Percentiles rank a stretch among this genome's conserved stretches.
Evolutionary conservation across 2,329 filamentous ascomycete species (phyloP).

Genomic region (Aspergillus sergii): DNA sequence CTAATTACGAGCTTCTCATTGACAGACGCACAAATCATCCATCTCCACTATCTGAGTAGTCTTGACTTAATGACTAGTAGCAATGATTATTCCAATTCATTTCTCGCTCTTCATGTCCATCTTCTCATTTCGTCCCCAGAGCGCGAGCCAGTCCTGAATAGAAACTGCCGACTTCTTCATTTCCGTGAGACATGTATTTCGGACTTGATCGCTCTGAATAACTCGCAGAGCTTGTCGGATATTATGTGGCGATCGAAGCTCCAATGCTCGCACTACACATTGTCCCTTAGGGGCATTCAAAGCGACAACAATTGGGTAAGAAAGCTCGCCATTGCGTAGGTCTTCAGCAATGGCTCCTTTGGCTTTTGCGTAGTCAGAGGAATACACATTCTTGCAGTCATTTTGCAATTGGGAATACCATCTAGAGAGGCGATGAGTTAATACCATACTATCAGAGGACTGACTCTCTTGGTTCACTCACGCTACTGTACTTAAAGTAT

Average conservation of each 20-base stretch:
- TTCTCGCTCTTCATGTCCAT: constrained; percentile 21
- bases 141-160: constrained; percentile 26
- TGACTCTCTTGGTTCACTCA: constrained; percentile 2
- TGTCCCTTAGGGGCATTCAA: constrained; percentile 19
- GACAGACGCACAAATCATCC: too few species aligned
- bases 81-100: not conserved
- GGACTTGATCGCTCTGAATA: constrained; percentile 19
- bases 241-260: constrained; percentile 18
- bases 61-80: too few species aligned
- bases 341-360: constrained; percentile 26
- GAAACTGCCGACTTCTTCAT: constrained; percentile 15
- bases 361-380: constrained; percentile 23
- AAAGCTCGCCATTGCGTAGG: constrained; percentile 23
- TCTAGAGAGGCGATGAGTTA: constrained; percentile 10
- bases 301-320: constrained; percentile 24
- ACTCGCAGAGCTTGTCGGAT: constrained; percentile 21
- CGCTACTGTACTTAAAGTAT: constrained; percentile 22
- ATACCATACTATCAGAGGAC: not conserved
- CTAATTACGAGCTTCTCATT: too few species aligned
- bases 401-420: constrained; percentile 28
- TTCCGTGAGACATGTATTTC: constrained; percentile 18
- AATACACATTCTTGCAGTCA: constrained; percentile 29
- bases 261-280: constrained; percentile 18
- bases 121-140: constrained; percentile 29
- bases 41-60: too few species aligned